Evolutionary conservation across 2,329 filamentous ascomycete genomes (phyloP), one percentile per base, ranked within the genome.

Genomic region (Apiospora pterosperma): DNA sequence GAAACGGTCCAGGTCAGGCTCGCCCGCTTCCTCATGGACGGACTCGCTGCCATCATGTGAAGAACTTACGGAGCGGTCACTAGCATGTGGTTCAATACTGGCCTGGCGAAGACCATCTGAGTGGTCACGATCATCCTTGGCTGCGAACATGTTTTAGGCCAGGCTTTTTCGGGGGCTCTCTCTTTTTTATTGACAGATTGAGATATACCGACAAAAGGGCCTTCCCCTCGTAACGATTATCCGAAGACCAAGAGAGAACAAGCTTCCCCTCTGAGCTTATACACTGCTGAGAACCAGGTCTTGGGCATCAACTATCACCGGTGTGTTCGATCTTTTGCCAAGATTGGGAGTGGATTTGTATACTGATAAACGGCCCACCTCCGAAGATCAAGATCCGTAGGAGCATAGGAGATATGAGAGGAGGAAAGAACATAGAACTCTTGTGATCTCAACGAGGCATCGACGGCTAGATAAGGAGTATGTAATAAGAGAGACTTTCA

Each of bases 1-100:
- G 66, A 67, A 73, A 21, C 73, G 68, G 2, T 73, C 73, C 19
- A 76, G 69, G 6, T 41, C 44, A 8, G 70, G 66, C 34, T 64
- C 65, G 16, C 58, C 59, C 25, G 41, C 55, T 11, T 66, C 63
- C 8, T 62, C 63, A 36, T 59, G 62, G 63, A 65, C 64, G 11
- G 68, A 70, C 5, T 68, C 68, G 21, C 58, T 65, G 19, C 63
- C 67, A 52, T 62, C 67, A 31, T 63, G 64, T 6, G 62, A 63
- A 23, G 61, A 63, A 12, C 12, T 28, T 31, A 60, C 31, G 55
- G 52, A 61, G 36, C 55, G 31, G 10, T 61, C 64, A 41, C 55
- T 36, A 36, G 39, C 61, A 39, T 59, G 64, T 25, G 38, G 10
- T 36, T 61, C 61, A 36, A 38, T n/a, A 59, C 64, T 63, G 23